Percentiles rank a stretch among this genome's conserved stretches.
Evolutionary conservation across 2,329 filamentous ascomycete species (phyloP).

Genomic region (Elsinoe fawcettii): DNA sequence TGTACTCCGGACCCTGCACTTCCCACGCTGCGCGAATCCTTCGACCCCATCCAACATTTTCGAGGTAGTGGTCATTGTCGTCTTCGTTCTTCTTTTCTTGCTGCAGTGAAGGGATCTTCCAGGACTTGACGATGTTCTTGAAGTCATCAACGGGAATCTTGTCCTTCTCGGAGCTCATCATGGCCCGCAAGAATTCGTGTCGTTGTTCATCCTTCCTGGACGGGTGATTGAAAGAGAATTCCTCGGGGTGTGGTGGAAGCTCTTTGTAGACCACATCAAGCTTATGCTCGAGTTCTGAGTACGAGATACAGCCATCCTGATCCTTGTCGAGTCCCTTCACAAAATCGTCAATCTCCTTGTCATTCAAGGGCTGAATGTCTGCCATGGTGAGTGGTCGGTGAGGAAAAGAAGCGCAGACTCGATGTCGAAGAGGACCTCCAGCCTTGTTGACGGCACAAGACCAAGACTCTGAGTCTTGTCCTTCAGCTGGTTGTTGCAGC

Average conservation of each 20-base stretch:
- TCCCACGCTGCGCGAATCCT: constrained; percentile 48
- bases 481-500: background rate
- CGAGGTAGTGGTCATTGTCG: constrained; percentile 39
- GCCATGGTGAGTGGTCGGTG: constrained; percentile 5
- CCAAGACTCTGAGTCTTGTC: background rate
- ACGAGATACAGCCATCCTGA: constrained; percentile 46
- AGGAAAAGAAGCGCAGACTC: background rate
- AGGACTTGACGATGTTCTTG: constrained; percentile 50
- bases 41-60: constrained; percentile 39
- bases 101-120: constrained; percentile 50
- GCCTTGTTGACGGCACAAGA: background rate
- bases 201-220: constrained; percentile 31
- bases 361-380: constrained; percentile 24
- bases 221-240: constrained; percentile 39
- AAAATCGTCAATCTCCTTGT: constrained; percentile 45
- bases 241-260: constrained; percentile 40
- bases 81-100: constrained; percentile 46
- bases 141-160: constrained; percentile 44
- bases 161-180: constrained; percentile 40
- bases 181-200: constrained; percentile 45
- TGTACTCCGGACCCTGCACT: constrained; percentile 46
- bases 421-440: background rate
- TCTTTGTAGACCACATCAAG: constrained; percentile 47
- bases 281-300: constrained; percentile 46
- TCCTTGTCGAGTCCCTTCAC: constrained; percentile 48